phyloP scores from a whole-genome alignment of 805 yeast genomes.

The Metschnikowia baotianmanensis region DNA sequence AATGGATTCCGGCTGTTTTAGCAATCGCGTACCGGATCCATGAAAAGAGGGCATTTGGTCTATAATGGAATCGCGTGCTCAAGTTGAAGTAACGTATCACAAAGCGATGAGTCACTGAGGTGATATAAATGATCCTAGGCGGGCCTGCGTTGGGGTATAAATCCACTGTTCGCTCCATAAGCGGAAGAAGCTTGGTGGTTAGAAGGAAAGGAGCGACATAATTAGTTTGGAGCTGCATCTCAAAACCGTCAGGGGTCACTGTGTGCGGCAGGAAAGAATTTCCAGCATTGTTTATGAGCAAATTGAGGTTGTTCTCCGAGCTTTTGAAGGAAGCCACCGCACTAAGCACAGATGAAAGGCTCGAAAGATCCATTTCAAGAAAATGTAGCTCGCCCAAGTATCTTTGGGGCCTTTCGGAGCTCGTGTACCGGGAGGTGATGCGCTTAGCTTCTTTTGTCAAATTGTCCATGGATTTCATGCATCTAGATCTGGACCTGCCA shows the following conservation, averaged over 20 bases:
- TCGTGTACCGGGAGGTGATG: constrained; percentile 23
- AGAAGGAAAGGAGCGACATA: constrained; percentile 73
- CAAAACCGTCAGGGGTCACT: constrained; percentile 66
- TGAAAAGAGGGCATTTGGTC: constrained; percentile 68
- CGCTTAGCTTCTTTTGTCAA: constrained; percentile 52
- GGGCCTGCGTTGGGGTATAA: constrained; percentile 25
- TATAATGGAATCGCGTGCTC: constrained; percentile 48
- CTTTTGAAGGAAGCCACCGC: constrained; percentile 48
- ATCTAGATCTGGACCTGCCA: constrained; percentile 60
- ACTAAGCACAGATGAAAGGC: constrained; percentile 30
- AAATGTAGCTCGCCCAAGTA: constrained; percentile 51
- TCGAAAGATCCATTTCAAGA: constrained; percentile 54
- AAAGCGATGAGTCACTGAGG: constrained; percentile 64
- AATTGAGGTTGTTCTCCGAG: constrained; percentile 51
- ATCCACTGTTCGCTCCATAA: constrained; percentile 42
- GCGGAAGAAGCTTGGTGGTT: constrained; percentile 56
- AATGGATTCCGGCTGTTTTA: constrained; percentile 75
- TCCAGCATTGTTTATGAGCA: constrained; percentile 77
- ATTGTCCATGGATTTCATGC: constrained; percentile 54
- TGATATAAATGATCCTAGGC: constrained; percentile 60
- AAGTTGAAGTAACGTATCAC: constrained; percentile 48
- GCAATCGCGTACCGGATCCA: constrained; percentile 79
- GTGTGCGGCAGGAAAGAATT: constrained; percentile 73
- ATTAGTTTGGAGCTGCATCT: constrained; percentile 76
- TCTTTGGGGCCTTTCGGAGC: constrained; percentile 22